phyloP scores from a whole-genome alignment of 176 grass and related monocot species.

The Pontederia paniculata region DNA sequence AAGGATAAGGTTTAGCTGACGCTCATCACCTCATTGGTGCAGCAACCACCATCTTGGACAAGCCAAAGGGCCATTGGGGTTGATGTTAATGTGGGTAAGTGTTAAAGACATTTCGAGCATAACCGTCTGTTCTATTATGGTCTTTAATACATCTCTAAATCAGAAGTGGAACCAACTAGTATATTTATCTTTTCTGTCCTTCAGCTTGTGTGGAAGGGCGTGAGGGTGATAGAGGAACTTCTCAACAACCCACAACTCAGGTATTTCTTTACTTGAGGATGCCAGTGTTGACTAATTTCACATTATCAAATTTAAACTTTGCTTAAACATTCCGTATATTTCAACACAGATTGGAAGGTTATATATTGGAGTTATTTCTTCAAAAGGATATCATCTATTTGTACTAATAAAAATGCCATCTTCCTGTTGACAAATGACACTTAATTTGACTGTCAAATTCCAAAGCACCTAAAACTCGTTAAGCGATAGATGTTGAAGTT shows the following conservation, averaged over 20 bases:
- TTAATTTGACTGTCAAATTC: too few species aligned
- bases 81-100: conserved; percentile 94
- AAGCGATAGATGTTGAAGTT: too few species aligned
- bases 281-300: neutral
- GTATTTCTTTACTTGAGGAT: conserved; percentile 16
- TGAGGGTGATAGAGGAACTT: conserved; percentile 48
- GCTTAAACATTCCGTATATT: too few species aligned
- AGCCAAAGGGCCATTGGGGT: conserved; percentile 59
- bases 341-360: too few species aligned
- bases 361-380: too few species aligned
- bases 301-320: too few species aligned
- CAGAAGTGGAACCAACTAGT: neutral
- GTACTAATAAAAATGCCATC: too few species aligned
- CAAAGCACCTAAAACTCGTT: too few species aligned
- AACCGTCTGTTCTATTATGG: neutral
- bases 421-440: too few species aligned
- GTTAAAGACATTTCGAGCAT: neutral
- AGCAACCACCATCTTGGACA: conserved; percentile 82
- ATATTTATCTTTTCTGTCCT: neutral
- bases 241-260: conserved; percentile 60
- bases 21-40: conserved; percentile 12
- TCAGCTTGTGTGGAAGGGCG: conserved; percentile 79
- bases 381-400: too few species aligned
- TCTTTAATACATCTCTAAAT: neutral
- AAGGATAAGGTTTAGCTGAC: neutral